Evolutionary conservation across 2,329 filamentous ascomycete genomes (phyloP), one percentile per base, ranked within the genome.

Genomic region (Thielaviopsis musarum): DNA sequence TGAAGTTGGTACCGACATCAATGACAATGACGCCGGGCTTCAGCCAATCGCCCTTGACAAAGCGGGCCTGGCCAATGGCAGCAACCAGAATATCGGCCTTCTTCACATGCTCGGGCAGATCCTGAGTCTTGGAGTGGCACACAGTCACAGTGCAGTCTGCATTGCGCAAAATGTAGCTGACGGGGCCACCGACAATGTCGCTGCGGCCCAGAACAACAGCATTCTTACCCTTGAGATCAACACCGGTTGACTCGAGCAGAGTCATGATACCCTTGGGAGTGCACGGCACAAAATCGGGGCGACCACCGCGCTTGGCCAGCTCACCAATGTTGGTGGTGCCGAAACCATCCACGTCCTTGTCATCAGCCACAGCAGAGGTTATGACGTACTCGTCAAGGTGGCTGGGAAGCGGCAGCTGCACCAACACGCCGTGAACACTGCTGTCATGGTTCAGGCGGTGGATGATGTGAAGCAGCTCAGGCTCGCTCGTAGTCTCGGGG

Each of bases 281-380:
- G 78, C 93, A 98, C 54, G 93, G 93, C 52, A 87, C 82, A 74
- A 98, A 98, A 63, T 88, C 78, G 54, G 93, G 93, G 65, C 81
- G 82, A 52, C 93, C 93, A 56, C 93, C 91, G 66, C 90, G 84
- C 80, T 98, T 98, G 66, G 93, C 91, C 66, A 98, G 80, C 75
- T 97, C 91, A 64, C 93, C 93, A 69, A 98, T 96, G 75, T 96
- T 98, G 68, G 79, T 80, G 60, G 89, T 85, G 60, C 93, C 91
- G 69, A 98, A 98, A 57, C 93, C 93, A 73, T 98, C 93, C 57
- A 98, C 93, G 76, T 98, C 93, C 75, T 98, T 98, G 72, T 93
- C 87, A 67, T 91, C 87, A 52, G 87, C 80, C 19, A 98, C 93
- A 21, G 89, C 85, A 55, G 90, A 95, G 34, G 93, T 98, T 68